phyloP scores from a whole-genome alignment of 1,139 yeast genomes.

The Pneumocystis carinii region DNA sequence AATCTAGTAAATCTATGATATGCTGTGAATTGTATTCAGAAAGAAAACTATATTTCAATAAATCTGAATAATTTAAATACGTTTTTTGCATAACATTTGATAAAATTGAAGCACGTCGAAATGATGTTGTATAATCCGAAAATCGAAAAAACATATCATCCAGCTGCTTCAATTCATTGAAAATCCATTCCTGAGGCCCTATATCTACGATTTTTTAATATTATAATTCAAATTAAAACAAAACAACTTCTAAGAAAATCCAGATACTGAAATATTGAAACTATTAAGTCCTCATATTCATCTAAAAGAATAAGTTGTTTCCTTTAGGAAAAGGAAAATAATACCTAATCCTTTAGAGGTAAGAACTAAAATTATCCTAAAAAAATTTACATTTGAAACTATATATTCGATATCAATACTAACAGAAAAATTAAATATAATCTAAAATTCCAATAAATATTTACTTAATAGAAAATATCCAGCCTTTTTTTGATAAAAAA shows the following conservation, averaged over 20 bases:
- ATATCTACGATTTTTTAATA: constrained; percentile 15
- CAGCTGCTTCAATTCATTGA: constrained; percentile 35
- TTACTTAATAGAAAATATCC: constrained; percentile 67
- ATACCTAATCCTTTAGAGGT: neutral
- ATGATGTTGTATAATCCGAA: constrained; percentile 28
- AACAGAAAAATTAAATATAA: constrained; percentile 49
- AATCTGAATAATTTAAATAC: constrained; percentile 49
- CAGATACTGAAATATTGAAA: constrained; percentile 55
- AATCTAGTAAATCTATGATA: constrained; percentile 36
- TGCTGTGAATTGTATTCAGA: constrained; percentile 42
- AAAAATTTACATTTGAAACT: constrained; percentile 34
- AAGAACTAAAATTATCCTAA: neutral
- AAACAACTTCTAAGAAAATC: constrained; percentile 32
- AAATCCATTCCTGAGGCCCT: constrained; percentile 48
- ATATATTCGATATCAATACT: constrained; percentile 59
- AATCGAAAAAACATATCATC: constrained; percentile 43
- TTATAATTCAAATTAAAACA: neutral
- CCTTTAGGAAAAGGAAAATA: neutral
- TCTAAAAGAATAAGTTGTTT: constrained; percentile 20
- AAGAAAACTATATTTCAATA: constrained; percentile 25
- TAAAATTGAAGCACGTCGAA: neutral
- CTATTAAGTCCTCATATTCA: constrained; percentile 47
- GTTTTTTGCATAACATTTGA: constrained; percentile 35
- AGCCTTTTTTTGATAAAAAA: constrained; percentile 52
- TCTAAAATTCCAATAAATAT: constrained; percentile 62